Evolutionary conservation across 208 protist genomes (phyloP).

Genomic region (Acanthamoeba royreba): DNA sequence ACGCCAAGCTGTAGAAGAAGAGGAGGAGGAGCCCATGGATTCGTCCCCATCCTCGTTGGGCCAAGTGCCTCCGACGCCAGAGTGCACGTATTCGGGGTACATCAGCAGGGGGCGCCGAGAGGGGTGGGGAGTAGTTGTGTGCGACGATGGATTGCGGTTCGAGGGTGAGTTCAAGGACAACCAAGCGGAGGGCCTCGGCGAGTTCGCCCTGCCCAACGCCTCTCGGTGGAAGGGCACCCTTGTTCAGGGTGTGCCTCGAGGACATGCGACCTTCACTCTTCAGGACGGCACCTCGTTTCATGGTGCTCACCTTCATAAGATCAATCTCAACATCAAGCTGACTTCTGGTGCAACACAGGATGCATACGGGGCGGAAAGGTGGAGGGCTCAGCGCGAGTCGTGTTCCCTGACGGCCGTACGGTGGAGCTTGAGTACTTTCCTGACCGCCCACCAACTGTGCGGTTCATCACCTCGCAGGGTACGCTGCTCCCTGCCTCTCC

Average conservation of each 20-base stretch:
- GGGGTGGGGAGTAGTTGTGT: not conserved
- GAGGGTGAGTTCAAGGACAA: not conserved
- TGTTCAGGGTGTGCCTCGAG: not conserved
- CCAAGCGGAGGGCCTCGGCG: not conserved
- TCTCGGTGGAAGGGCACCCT: not conserved
- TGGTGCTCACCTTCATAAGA: not conserved
- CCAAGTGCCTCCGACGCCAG: too few relatives aligned
- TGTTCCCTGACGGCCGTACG: not conserved
- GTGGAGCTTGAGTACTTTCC: not conserved
- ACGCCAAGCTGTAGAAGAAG: not conserved
- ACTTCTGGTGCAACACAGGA: not conserved
- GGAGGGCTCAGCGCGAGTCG: not conserved
- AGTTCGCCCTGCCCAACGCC: not conserved
- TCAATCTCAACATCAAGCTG: not conserved
- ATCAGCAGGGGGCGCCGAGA: not conserved
- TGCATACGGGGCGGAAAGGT: not conserved
- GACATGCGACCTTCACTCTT: not conserved
- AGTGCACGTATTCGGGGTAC: not conserved
- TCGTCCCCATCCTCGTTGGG: too few relatives aligned
- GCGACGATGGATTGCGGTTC: not conserved
- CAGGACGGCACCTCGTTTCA: not conserved
- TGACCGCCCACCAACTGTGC: not conserved
- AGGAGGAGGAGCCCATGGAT: not conserved
- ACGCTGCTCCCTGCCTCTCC: not conserved
- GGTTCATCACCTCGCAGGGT: not conserved